phyloP scores from a whole-genome alignment of 176 grass and related monocot genomes.

The Oryza meyeriana region DNA sequence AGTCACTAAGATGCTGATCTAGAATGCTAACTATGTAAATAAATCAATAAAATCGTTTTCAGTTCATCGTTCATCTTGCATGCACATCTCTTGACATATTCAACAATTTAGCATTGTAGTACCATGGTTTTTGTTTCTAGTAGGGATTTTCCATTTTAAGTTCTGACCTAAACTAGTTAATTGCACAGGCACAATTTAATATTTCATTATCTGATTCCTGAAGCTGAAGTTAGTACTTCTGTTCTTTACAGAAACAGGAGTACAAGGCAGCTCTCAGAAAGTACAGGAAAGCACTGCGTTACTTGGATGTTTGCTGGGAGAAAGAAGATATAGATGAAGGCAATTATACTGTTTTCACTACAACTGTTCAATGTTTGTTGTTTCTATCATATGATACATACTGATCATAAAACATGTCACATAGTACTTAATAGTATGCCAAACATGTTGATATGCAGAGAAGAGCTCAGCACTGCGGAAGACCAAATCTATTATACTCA shows the following conservation, averaged over 20 bases:
- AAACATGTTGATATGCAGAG: constrained; percentile 50
- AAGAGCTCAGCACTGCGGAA: constrained; percentile 84
- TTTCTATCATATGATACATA: constrained; percentile 21
- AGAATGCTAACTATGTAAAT: neutral
- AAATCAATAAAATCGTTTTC: neutral
- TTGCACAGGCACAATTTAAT: neutral
- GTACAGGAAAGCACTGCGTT: constrained; percentile 91
- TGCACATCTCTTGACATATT: neutral
- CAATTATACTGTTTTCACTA: constrained; percentile 21
- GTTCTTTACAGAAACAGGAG: constrained; percentile 71
- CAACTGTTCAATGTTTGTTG: constrained; percentile 2
- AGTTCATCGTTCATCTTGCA: neutral
- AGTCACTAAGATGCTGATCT: neutral
- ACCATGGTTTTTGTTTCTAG: neutral
- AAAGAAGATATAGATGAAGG: constrained; percentile 99
- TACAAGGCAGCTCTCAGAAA: constrained; percentile 94
- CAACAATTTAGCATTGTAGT: neutral
- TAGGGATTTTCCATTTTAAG: neutral
- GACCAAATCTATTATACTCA: constrained; percentile 97
- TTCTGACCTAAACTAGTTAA: neutral
- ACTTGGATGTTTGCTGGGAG: constrained; percentile 97
- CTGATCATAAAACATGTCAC: constrained; percentile 1
- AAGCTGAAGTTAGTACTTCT: constrained; percentile 19
- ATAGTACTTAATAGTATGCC: constrained; percentile 27
- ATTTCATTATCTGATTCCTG: constrained; percentile 14